These are phyloP conservation scores for Citrus trifoliata DNA, from an alignment of 345 rosid genomes.

Conservation along the genomic window DNA sequence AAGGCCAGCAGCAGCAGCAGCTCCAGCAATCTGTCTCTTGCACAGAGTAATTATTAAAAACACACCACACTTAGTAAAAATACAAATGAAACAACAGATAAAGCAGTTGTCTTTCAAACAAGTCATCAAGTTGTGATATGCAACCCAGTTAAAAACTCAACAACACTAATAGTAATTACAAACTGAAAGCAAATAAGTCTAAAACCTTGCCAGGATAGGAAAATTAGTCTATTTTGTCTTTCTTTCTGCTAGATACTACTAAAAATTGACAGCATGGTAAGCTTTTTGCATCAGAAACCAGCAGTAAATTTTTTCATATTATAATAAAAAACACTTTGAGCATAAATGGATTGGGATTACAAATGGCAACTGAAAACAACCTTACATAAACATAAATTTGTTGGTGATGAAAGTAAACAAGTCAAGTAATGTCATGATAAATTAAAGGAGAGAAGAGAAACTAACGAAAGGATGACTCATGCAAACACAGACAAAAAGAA, in stretches of 20 bases:
- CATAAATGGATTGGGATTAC: background rate
- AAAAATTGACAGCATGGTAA: background rate
- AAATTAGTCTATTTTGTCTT: background rate
- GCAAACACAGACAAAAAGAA: background rate
- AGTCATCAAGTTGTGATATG: background rate
- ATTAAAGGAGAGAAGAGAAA: background rate
- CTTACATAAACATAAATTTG: background rate
- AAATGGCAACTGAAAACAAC: background rate
- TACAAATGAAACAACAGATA: background rate
- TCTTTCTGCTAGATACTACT: background rate
- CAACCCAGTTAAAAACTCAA: background rate
- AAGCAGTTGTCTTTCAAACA: background rate
- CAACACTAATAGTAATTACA: background rate
- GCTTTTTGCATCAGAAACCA: constrained; percentile 1
- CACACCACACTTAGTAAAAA: background rate
- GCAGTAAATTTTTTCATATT: background rate
- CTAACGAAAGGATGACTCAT: background rate
- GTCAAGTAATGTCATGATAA: background rate
- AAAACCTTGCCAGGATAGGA: background rate
- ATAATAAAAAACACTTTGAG: background rate
- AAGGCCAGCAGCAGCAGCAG: constrained; percentile 90
- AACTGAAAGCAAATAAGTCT: background rate
- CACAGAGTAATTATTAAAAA: constrained; percentile 23
- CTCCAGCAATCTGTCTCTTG: constrained; percentile 76
- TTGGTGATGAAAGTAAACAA: background rate